Conservation (phyloP, 495 filamentous ascomycete species). For the Daldinia loculata region DNA sequence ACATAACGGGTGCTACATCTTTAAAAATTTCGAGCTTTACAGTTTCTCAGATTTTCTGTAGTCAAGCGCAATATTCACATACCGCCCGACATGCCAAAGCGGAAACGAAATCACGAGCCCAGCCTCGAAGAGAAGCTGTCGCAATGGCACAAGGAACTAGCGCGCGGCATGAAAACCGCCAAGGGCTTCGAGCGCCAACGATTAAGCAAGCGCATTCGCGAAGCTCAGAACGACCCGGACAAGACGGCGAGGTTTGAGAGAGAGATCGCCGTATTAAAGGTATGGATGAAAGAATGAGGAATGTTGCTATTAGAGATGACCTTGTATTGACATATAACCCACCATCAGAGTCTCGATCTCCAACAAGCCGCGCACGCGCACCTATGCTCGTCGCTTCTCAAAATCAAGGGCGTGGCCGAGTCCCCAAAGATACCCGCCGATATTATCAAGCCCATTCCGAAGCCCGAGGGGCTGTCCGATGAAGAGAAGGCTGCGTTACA, state of each 20-base stretch:
- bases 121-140: conserved; percentile 63
- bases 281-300: conserved; percentile 38
- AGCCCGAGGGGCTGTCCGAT: conserved; percentile 55
- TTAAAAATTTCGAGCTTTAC: conserved; percentile 22
- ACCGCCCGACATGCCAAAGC: conserved; percentile 53
- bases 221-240: conserved; percentile 59
- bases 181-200: conserved; percentile 93
- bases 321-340: not conserved
- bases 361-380: conserved; percentile 70
- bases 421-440: conserved; percentile 57
- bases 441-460: conserved; percentile 58
- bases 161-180: conserved; percentile 75
- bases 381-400: conserved; percentile 77
- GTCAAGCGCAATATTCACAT: conserved; percentile 4
- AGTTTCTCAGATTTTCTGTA: conserved; percentile 7
- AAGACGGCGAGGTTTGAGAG: conserved; percentile 67
- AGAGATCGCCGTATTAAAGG: conserved; percentile 81
- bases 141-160: conserved; percentile 67
- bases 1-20: conserved; percentile 1
- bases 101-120: conserved; percentile 54
- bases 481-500: conserved; percentile 57
- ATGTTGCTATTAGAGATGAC: not conserved
- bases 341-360: conserved; percentile 67
- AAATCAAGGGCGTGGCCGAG: conserved; percentile 72
- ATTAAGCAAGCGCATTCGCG: conserved; percentile 76